phyloP scores from a whole-genome alignment of 495 filamentous ascomycete species.

The Xylaria nigripes region DNA sequence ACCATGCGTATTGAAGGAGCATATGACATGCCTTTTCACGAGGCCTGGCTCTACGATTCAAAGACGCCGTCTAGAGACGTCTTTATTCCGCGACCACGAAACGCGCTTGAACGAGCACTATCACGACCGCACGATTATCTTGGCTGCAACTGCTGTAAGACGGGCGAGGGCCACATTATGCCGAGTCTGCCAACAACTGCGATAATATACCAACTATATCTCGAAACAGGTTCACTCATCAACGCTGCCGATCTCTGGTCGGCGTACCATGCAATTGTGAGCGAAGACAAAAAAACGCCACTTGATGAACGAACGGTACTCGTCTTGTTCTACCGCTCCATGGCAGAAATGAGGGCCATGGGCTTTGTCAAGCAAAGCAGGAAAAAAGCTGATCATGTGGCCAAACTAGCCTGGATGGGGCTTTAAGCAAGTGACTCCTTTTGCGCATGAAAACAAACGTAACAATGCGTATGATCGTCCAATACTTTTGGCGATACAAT shows the following conservation, averaged over 20 bases:
- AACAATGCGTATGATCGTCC: neutral
- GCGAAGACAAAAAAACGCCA: slow-evolving; percentile 46
- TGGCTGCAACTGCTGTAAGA: slow-evolving; percentile 58
- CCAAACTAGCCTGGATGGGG: slow-evolving; percentile 55
- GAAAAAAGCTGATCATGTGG: slow-evolving; percentile 86
- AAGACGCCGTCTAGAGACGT: slow-evolving; percentile 70
- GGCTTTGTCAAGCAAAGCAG: slow-evolving; percentile 83
- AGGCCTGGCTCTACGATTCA: slow-evolving; percentile 78
- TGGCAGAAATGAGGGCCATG: slow-evolving; percentile 77
- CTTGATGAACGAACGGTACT: slow-evolving; percentile 47
- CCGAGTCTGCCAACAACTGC: slow-evolving; percentile 67
- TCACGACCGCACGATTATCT: slow-evolving; percentile 80
- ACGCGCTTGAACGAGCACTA: slow-evolving; percentile 73
- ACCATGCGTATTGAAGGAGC: slow-evolving; percentile 54
- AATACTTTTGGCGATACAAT: neutral
- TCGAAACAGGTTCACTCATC: slow-evolving; percentile 79
- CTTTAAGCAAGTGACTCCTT: slow-evolving; percentile 13
- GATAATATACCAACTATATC: slow-evolving; percentile 83
- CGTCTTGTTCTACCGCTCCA: slow-evolving; percentile 67
- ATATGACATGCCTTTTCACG: slow-evolving; percentile 60
- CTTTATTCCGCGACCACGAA: slow-evolving; percentile 71
- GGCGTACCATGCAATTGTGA: slow-evolving; percentile 71
- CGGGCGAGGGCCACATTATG: slow-evolving; percentile 39
- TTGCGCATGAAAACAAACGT: neutral
- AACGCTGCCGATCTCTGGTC: slow-evolving; percentile 88